A percentile compares a stretch with the other conserved stretches of the same genome.
These are phyloP conservation scores for Corynascus novoguineensis DNA, from an alignment of 495 filamentous ascomycete genomes.

Conservation along the genomic window DNA sequence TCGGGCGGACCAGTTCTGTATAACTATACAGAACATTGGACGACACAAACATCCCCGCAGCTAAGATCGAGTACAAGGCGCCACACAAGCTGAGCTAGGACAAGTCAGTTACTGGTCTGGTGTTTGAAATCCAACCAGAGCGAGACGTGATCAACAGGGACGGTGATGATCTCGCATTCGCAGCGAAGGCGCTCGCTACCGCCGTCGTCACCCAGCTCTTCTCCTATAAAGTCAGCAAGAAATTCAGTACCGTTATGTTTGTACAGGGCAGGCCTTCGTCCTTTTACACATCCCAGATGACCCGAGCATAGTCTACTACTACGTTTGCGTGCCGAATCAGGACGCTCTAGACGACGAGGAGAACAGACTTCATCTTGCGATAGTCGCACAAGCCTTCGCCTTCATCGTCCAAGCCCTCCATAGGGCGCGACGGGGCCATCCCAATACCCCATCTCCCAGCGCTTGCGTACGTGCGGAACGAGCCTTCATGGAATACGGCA, in stretches of 20 bases:
- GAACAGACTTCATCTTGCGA: conserved; percentile 37
- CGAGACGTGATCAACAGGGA: conserved; percentile 31
- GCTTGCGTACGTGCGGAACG: too few species aligned
- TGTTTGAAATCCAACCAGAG: conserved; percentile 25
- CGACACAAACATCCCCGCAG: conserved; percentile 25
- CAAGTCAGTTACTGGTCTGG: conserved; percentile 26
- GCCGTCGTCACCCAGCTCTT: conserved; percentile 45
- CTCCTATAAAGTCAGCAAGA: conserved; percentile 43
- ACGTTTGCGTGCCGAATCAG: conserved; percentile 34
- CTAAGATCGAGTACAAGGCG: conserved; percentile 41
- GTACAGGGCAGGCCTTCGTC: conserved; percentile 43
- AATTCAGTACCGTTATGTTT: conserved; percentile 42
- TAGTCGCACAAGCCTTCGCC: conserved; percentile 42
- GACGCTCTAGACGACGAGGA: conserved; percentile 34
- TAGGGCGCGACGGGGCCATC: too few species aligned
- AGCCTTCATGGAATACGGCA: too few species aligned
- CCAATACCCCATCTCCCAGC: too few species aligned
- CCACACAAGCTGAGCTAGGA: conserved; percentile 38
- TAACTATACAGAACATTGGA: conserved; percentile 33
- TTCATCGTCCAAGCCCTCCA: conserved; percentile 43
- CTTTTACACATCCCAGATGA: conserved; percentile 45
- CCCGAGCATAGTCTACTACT: conserved; percentile 36
- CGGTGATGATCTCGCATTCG: conserved; percentile 21
- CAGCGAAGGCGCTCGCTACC: conserved; percentile 27
- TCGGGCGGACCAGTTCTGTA: conserved; percentile 41